A percentile compares a stretch with the other conserved stretches of the same genome.
Evolutionary conservation across 129 eudicot species (phyloP).

Genomic region (Chrysanthemum seticuspe): DNA sequence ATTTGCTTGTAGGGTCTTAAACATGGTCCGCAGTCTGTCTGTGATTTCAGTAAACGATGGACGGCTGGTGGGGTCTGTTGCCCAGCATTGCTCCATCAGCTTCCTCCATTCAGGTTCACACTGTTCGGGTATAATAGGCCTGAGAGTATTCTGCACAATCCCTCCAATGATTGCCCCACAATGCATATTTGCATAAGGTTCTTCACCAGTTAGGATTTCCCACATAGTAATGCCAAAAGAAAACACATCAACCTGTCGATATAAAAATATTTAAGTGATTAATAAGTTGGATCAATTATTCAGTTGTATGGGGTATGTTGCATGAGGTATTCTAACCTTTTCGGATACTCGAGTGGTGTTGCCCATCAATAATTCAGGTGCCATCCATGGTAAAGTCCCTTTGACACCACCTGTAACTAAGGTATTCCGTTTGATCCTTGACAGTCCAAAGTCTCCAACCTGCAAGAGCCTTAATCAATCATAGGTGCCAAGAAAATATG

Average conservation of each 20-base stretch:
- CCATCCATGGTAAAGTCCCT: slow-evolving; percentile 94
- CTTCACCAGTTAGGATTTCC: slow-evolving; percentile 91
- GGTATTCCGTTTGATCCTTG: slow-evolving; percentile 80
- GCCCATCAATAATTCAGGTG: slow-evolving; percentile 83
- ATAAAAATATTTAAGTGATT: background rate
- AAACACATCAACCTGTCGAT: slow-evolving; percentile 72
- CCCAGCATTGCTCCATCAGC: slow-evolving; percentile 87
- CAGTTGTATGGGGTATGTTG: background rate
- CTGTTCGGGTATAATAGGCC: slow-evolving; percentile 66
- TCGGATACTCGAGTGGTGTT: slow-evolving; percentile 75
- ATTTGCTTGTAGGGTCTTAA: slow-evolving; percentile 44
- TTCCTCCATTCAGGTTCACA: slow-evolving; percentile 81
- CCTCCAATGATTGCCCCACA: slow-evolving; percentile 96
- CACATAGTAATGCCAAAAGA: slow-evolving; percentile 90
- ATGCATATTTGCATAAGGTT: slow-evolving; percentile 89
- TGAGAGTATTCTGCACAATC: slow-evolving; percentile 74
- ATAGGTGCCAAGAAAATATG: slow-evolving; percentile 7
- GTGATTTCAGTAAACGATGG: slow-evolving; percentile 79
- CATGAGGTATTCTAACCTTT: slow-evolving; percentile 44
- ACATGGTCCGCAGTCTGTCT: slow-evolving; percentile 55
- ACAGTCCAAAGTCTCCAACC: slow-evolving; percentile 95
- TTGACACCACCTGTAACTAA: slow-evolving; percentile 87
- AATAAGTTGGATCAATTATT: background rate
- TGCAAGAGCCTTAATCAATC: slow-evolving; percentile 17
- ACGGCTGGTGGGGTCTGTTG: slow-evolving; percentile 57